A percentile compares a stretch with the other conserved stretches of the same genome.
Evolutionary conservation across 208 protist genomes (phyloP).

Genomic region (Leishmania turanica): DNA sequence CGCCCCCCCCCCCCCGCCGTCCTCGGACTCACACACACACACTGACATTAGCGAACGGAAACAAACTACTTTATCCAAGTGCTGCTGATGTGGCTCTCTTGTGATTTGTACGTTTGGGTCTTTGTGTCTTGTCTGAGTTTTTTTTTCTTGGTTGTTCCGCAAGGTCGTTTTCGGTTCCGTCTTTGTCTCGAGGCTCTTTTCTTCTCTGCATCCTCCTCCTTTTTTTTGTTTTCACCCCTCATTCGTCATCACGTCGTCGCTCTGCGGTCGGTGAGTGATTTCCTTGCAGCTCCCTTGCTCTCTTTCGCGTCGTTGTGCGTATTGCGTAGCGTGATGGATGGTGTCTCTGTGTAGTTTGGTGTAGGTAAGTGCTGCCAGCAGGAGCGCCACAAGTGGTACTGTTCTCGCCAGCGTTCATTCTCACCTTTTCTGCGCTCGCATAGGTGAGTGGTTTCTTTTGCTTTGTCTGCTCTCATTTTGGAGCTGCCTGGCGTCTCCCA

Average conservation of each 20-base stretch:
- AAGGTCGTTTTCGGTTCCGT: neutral
- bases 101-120: neutral
- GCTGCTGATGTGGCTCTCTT: too few species aligned
- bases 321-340: neutral
- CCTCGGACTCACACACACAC: too few species aligned
- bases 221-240: neutral
- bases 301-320: neutral
- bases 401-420: neutral
- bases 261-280: neutral
- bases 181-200: neutral
- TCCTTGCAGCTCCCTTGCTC: neutral
- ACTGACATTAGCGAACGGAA: too few species aligned
- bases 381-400: neutral
- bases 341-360: neutral
- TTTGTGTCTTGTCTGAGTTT: neutral
- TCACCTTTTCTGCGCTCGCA: neutral
- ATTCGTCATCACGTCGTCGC: neutral
- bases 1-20: neutral
- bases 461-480: neutral
- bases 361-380: neutral
- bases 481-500: neutral
- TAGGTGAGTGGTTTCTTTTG: neutral
- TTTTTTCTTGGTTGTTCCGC: too few species aligned
- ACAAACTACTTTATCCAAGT: too few species aligned
- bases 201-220: neutral